Percentiles rank a stretch among this genome's conserved stretches.
Evolutionary conservation across 2,329 filamentous ascomycete species (phyloP).

Genomic region (Botrytis byssoidea): DNA sequence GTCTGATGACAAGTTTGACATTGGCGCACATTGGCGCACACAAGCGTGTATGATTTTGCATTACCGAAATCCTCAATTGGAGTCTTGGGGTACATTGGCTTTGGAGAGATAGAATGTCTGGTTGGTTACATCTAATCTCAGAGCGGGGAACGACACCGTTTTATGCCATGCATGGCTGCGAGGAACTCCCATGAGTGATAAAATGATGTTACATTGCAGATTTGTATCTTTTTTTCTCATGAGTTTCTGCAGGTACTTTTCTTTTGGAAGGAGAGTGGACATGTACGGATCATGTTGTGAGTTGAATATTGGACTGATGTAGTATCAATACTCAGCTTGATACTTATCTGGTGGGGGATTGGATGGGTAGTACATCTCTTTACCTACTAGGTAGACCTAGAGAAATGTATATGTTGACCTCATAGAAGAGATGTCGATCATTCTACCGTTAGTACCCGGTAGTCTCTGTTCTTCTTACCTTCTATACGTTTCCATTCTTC

Average conservation of each 20-base stretch:
- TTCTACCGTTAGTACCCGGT: not conserved
- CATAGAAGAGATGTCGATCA: not conserved
- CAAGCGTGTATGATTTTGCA: not conserved
- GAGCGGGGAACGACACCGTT: conserved; percentile 4
- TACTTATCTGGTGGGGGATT: conserved; percentile 1
- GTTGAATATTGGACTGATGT: not conserved
- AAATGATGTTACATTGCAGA: not conserved
- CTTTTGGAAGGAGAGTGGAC: not conserved
- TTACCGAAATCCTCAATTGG: not conserved
- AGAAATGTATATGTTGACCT: not conserved
- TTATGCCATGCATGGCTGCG: not conserved
- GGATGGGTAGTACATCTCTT: not conserved
- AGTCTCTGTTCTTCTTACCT: not conserved
- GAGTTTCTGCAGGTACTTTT: conserved; percentile 1
- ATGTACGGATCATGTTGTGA: not conserved
- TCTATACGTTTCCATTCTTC: not conserved
- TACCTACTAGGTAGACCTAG: not conserved
- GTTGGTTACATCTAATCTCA: conserved; percentile 9
- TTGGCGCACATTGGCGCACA: not conserved
- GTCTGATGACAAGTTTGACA: conserved; percentile 12
- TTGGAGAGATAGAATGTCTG: not conserved
- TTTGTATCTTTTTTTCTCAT: not conserved
- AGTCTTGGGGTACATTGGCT: not conserved
- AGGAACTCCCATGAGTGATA: not conserved
- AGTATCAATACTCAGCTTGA: not conserved